Percentiles rank a stretch among this genome's conserved stretches.
Evolutionary conservation across 2,329 filamentous ascomycete species (phyloP).

Genomic region (Botrytis fragariae): DNA sequence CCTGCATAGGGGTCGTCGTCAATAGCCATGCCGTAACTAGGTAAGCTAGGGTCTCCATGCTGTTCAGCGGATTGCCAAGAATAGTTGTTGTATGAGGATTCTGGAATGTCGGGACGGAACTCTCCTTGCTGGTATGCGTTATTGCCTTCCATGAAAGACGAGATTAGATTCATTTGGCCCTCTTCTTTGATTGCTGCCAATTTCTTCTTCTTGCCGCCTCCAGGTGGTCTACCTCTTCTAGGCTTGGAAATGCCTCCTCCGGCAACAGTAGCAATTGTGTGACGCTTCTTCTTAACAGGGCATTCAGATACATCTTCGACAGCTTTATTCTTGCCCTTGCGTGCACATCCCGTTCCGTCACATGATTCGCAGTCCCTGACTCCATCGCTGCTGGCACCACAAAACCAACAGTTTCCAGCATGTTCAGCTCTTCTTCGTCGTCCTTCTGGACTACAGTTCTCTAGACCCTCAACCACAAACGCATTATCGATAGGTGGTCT

Average conservation of each 20-base stretch:
- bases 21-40: neutral
- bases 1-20: neutral
- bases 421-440: slow-evolving; percentile 22
- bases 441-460: slow-evolving; percentile 22
- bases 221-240: slow-evolving; percentile 14
- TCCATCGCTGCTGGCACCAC: slow-evolving; percentile 23
- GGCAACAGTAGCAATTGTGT: neutral
- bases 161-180: neutral
- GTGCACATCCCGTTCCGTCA: neutral
- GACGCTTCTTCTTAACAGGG: slow-evolving; percentile 1
- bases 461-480: slow-evolving; percentile 26
- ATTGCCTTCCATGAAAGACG: neutral
- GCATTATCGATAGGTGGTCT: slow-evolving; percentile 33
- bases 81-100: neutral
- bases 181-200: neutral
- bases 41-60: neutral
- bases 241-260: neutral
- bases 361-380: neutral
- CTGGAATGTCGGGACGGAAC: neutral
- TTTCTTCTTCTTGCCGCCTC: slow-evolving; percentile 3
- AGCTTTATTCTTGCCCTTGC: neutral
- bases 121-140: neutral
- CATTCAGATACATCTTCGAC: neutral
- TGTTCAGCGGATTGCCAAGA: neutral
- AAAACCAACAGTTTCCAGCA: slow-evolving; percentile 18